Evolutionary conservation across 2,329 filamentous ascomycete species (phyloP), one percentile per base, ranked within the genome.

Genomic region (Curvularia sp.): DNA sequence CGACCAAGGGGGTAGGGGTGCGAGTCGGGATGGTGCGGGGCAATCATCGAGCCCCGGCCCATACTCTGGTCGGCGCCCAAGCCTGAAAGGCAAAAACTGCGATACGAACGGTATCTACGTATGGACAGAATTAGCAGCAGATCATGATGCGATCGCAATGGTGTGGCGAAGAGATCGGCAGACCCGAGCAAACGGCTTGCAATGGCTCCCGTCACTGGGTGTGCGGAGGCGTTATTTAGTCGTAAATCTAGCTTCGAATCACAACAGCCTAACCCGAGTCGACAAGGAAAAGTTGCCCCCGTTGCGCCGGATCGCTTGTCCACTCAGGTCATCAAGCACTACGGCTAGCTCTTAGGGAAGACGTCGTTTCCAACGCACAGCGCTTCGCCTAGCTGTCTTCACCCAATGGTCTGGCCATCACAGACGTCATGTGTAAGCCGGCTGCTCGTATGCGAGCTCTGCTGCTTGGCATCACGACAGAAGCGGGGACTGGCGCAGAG

Each of bases 331-430:
- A 27, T 39, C 47, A 34, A 34, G 32, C 47, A 49, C 47, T 49
- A 49, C 34, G 15, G 28, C 47, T 49, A 28, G 25, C n/a, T 23
- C 5, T 39, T 39, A 21, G 10, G 23, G 34, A 15, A 39, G 34
- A 13, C 21, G 34, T 21, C 34, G 9, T 49, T 27, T 13, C 47
- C 47, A 23, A 48, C 28, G 21, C 47, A 28, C 47, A 27, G n/a
- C 23, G 47, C 34, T 23, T 49, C 47, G 28, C 18, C 15, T 23
- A 34, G n/a, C 2, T n/a, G 30, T 27, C 41, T 15, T 9, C 9
- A 38, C 32, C 49, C 49, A 45, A 53, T 53, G 21, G 32, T n/a
- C n/a, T 38, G 21, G 41, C 21, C 21, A 27, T n/a, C 23, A n/a
- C 12, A 23, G 12, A 25, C 28, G 18, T 46, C 41, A 46, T 55